phyloP scores from a whole-genome alignment of 2,329 filamentous ascomycete species.

The Penicillium sp. region DNA sequence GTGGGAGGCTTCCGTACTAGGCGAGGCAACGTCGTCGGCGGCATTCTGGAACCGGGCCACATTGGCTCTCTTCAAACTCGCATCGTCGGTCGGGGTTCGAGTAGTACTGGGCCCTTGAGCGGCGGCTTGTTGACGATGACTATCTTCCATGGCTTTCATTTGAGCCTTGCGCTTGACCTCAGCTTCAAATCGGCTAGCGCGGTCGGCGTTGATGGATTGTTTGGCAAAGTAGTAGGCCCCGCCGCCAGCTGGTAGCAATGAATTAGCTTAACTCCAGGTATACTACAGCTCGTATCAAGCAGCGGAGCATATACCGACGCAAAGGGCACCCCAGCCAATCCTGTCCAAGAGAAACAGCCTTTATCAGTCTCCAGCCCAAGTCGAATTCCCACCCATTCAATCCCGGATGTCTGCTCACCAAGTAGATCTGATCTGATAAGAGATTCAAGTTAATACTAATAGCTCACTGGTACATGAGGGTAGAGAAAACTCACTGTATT shows the following conservation, averaged over 20 bases:
- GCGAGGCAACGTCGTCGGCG: conserved; percentile 52
- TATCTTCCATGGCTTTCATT: conserved; percentile 32
- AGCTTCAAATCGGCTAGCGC: conserved; percentile 64
- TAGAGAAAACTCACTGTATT: conserved; percentile 46
- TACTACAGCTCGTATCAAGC: background rate
- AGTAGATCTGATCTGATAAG: conserved; percentile 51
- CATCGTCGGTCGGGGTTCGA: conserved; percentile 21
- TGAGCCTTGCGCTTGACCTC: conserved; percentile 55
- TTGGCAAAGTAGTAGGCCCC: conserved; percentile 96
- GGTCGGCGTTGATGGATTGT: conserved; percentile 85
- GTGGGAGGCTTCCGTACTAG: conserved; percentile 64
- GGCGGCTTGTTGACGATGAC: conserved; percentile 30
- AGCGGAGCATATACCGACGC: conserved; percentile 57
- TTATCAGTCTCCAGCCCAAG: conserved; percentile 15
- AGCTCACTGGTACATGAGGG: background rate
- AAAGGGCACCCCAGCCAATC: conserved; percentile 87
- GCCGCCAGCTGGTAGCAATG: conserved; percentile 60
- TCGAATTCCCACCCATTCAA: background rate
- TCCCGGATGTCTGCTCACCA: conserved; percentile 44
- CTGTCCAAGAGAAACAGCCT: conserved; percentile 43
- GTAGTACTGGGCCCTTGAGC: conserved; percentile 13
- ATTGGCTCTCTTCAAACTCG: conserved; percentile 34
- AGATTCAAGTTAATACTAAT: conserved; percentile 7
- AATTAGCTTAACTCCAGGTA: conserved; percentile 4
- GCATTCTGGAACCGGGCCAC: conserved; percentile 26